Base-by-base conservation (phyloP, 106 monocot species). In the Iris macrosiphon region DNA sequence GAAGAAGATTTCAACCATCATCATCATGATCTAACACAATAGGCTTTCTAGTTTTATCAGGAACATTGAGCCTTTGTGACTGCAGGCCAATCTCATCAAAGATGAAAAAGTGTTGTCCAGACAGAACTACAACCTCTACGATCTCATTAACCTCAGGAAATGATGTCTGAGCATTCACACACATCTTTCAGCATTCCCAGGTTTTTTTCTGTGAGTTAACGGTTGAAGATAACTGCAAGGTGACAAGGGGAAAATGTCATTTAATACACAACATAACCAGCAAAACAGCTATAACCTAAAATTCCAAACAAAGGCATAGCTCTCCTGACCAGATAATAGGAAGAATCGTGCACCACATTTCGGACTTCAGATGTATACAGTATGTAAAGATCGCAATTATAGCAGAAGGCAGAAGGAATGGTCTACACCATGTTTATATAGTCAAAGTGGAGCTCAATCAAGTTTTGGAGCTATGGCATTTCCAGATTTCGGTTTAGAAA, bases 151-250 rank as follows among this genome's bases (percentile, higher is more conserved):
- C 47, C 31, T 75, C 46, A 49, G 55, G 29, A 0, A 22, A 62
- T 27, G 18, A 62, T 29, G 32, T 62, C 11, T 37, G n/a, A 9
- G 29, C 52, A 44, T 25, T 6, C 45, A 74, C 13, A 35, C 69
- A 65, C 65, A 70, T 68, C 44, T 56, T 60, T 69, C 73, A 53
- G 76, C 76, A 76, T 76, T 70, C 64, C 64, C 64, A 75, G 34
- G 19, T 33, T 15, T 62, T 55, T 45, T 21, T 57, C 48, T 52
- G 47, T 40, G 34, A 50, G 40, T 6, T 10, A 35, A 26, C 33
- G 11, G 30, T n/a, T 33, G 15, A 15, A 25, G 13, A 30, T 51
- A 4, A 16, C 40, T 60, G 42, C 20, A 40, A 2, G n/a, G 15
- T 4, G 5, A 16, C 3, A 1, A 22, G 51, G 51, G 21, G 37